Conservation (phyloP, 495 filamentous ascomycete species). For the Jackrogersella minutella region DNA sequence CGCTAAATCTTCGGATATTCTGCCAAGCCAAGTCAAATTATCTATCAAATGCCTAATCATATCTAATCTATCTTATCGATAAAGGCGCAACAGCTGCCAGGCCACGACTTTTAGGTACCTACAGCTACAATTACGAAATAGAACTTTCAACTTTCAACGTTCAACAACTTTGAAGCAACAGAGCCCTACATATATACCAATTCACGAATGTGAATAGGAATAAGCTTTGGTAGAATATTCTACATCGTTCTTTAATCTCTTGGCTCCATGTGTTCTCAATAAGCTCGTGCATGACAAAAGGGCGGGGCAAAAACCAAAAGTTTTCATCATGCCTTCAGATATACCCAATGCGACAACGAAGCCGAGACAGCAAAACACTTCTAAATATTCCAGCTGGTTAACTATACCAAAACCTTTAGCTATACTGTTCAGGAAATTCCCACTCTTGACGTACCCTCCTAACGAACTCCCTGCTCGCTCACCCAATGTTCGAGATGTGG, state of each 20-base stretch:
- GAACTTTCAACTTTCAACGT: constrained; percentile 6
- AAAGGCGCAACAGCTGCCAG: background rate
- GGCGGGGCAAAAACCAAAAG: background rate
- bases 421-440: constrained; percentile 83
- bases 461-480: constrained; percentile 77
- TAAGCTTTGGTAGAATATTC: too few relatives aligned
- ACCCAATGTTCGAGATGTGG: constrained; percentile 58
- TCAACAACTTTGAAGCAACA: too few relatives aligned
- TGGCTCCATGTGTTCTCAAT: too few relatives aligned
- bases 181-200: too few relatives aligned
- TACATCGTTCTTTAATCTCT: too few relatives aligned
- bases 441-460: constrained; percentile 76
- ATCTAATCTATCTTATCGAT: constrained; percentile 16
- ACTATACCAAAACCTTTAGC: constrained; percentile 79
- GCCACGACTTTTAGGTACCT: constrained; percentile 12
- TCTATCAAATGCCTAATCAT: constrained; percentile 2
- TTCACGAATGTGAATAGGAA: constrained; percentile 1
- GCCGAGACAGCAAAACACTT: constrained; percentile 21
- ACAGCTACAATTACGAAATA: too few relatives aligned
- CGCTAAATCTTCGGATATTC: constrained; percentile 27
- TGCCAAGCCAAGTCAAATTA: background rate
- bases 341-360: constrained; percentile 8
- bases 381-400: constrained; percentile 60
- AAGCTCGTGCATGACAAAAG: too few relatives aligned
- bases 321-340: constrained; percentile 31